phyloP scores from a whole-genome alignment of 139 green algal species.

The Micractinium conductrix region DNA sequence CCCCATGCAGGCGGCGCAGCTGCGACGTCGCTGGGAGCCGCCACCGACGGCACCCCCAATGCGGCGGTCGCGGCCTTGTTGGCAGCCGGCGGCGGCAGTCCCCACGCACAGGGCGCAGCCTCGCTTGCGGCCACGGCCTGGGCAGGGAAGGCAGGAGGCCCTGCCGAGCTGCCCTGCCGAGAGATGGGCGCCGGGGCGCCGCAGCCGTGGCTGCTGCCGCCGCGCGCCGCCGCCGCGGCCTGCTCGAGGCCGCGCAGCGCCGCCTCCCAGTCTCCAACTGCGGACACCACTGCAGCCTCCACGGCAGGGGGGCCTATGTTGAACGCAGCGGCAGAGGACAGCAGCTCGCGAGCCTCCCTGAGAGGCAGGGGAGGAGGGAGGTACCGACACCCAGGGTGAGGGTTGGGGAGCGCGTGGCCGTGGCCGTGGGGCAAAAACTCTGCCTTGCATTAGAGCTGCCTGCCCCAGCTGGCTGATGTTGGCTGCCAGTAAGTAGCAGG shows the following conservation, averaged over 20 bases:
- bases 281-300: background rate
- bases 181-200: background rate
- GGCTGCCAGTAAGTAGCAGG: background rate
- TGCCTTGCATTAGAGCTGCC: too few relatives aligned
- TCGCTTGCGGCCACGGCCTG: background rate
- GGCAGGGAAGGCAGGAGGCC: background rate
- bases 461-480: too few relatives aligned
- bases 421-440: too few relatives aligned
- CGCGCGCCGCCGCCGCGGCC: background rate
- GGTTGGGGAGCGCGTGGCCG: background rate
- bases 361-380: background rate
- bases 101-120: too few relatives aligned
- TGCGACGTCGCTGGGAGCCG: too few relatives aligned
- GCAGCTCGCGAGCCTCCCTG: slow-evolving; percentile 22
- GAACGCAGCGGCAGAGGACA: background rate
- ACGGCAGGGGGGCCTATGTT: background rate
- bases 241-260: background rate
- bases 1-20: too few relatives aligned
- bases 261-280: background rate
- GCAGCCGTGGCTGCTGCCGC: background rate
- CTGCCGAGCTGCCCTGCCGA: background rate
- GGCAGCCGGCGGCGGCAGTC: too few relatives aligned
- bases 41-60: too few relatives aligned
- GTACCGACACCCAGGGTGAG: too few relatives aligned
- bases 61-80: too few relatives aligned